Evolutionary conservation across 1,284 basidiomycete species (phyloP), one percentile per base, ranked within the genome.

Genomic region (Heimioporus retisporus): DNA sequence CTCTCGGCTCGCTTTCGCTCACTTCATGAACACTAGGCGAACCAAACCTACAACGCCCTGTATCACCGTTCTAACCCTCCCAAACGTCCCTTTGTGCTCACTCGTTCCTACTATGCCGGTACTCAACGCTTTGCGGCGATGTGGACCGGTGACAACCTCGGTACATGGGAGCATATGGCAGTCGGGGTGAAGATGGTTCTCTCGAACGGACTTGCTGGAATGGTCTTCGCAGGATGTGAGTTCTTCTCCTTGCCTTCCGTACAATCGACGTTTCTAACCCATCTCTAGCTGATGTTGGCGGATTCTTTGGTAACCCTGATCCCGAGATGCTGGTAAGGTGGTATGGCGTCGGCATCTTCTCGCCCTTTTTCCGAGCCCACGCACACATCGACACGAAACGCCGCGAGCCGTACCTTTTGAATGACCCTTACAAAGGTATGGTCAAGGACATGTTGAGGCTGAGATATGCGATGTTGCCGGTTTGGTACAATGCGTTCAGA

Each of bases 111-210:
- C 90, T 99, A 89, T 73, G 94, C 97, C 4, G 98, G 98, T 8
- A 96, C 96, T 28, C 98, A 99, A 79, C 91, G 96, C 53, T 97
- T 93, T 74, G 96, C 97, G 54, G 97, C 98, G 1, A 95, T 98
- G 86, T 99, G 98, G 97, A 99, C 97, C 4, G 98, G 98, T 19
- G 98, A 99, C 81, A 99, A 99, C 79, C 84, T 98, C 54, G 96
- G 97, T 43, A 96, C 94, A 1, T 99, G 98, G 98, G 96, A 97
- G 68, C 98, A 99, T 77, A 95, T 99, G 87, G 90, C 91, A 3
- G 94, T 96, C 43, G 96, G 96, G 55, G 88, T 98, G 65, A 95
- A 97, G 75, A 99, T 99, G 94, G 92, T 97, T 15, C 85, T 99
- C 51, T 88, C 95, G 18, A 95, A 96, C 79, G 91, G 91, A 64